phyloP scores from a whole-genome alignment of 768 basidiomycete genomes.

The Steccherinum ochraceum region DNA sequence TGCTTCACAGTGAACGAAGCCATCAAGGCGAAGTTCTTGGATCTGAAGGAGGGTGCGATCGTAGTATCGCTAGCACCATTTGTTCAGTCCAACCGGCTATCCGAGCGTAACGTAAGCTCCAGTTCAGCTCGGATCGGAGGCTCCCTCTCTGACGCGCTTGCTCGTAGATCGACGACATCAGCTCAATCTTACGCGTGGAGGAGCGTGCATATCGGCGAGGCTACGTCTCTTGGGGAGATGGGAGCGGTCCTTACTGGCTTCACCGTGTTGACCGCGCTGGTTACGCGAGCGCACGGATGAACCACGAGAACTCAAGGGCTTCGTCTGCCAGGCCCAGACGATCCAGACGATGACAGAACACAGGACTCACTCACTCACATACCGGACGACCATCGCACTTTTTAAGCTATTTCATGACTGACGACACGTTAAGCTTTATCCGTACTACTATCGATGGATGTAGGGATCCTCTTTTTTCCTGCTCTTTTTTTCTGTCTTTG shows the following conservation, averaged over 20 bases:
- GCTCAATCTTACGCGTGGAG: conserved; percentile 74
- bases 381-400: too few relatives aligned
- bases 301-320: conserved; percentile 43
- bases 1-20: conserved; percentile 72
- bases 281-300: conserved; percentile 52
- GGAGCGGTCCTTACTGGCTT: conserved; percentile 64
- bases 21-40: conserved; percentile 83
- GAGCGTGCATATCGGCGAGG: conserved; percentile 64
- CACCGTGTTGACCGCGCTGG: conserved; percentile 73
- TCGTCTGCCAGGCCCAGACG: neutral
- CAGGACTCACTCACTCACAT: too few relatives aligned
- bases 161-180: conserved; percentile 65
- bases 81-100: conserved; percentile 67
- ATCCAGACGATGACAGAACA: neutral
- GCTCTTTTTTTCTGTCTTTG: too few relatives aligned
- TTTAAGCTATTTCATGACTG: neutral
- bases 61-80: conserved; percentile 88
- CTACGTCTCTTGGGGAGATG: conserved; percentile 77
- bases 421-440: neutral
- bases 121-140: too few relatives aligned
- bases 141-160: neutral
- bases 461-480: neutral
- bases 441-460: neutral
- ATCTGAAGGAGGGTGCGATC: conserved; percentile 87
- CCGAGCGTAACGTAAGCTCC: conserved; percentile 68